Evolutionary conservation across 1,284 basidiomycete genomes (phyloP), one percentile per base, ranked within the genome.

Genomic region (Leucoagaricus sp.): DNA sequence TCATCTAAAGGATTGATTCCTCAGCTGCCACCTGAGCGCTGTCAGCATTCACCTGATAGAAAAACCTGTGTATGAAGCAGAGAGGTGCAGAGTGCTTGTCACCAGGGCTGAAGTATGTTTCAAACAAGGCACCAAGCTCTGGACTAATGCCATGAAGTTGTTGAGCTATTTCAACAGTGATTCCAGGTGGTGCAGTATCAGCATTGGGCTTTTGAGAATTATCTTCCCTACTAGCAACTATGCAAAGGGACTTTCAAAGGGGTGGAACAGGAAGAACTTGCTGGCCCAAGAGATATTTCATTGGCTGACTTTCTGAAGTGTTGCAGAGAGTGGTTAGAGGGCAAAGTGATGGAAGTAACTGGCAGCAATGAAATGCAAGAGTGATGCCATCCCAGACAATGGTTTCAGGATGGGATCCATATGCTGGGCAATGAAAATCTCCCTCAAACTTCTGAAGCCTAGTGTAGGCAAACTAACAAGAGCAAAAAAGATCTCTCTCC

Each of bases 321-420:
- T 5, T n/a, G 23, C 6, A 5, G 15, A 3, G 10, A 3, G 29
- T 10, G 46, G 25, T 48, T 48, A 12, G 46, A 29, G 25, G 26
- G 4, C 15, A 9, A 10, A 17, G 28, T 48, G 46, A 29, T 7
- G 46, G 46, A 7, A 49, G 25, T 1, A 67, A 8, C 38, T 66
- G 62, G 17, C 63, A 59, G 9, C 59, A 49, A 19, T 56, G 48
- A 55, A 65, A 67, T 15, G 62, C 64, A 0, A 69, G 46, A 1
- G 64, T 64, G 0, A 67, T 60, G 7, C 66, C 65, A 58, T 69
- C 67, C 56, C 63, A 68, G 13, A 68, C 65, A 2, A 64, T 55
- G 10, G 58, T 62, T 17, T 63, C 52, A 3, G 68, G 68, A 5
- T 23, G 25, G 9, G 58, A 58, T 1, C 67, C 65, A 55, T 67